These are phyloP conservation scores for Coleophoma cylindrospora DNA, from an alignment of 2,329 filamentous ascomycete species.

Conservation along the genomic window DNA sequence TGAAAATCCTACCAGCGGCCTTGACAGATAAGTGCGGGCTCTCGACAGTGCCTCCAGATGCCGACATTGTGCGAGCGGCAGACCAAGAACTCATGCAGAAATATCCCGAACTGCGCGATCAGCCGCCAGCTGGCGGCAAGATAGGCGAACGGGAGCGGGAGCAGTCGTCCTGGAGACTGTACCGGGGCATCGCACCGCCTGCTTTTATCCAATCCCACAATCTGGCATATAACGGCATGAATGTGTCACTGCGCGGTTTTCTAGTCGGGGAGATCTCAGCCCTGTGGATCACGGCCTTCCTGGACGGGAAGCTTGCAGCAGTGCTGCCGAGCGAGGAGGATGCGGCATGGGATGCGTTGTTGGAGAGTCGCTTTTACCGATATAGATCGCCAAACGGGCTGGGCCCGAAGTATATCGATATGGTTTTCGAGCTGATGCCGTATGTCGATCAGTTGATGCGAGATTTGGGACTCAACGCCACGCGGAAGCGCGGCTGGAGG, in stretches of 20 bases:
- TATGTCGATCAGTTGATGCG: conserved; percentile 63
- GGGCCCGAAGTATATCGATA: conserved; percentile 57
- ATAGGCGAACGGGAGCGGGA: neutral
- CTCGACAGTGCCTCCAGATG: neutral
- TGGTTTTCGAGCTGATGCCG: conserved; percentile 72
- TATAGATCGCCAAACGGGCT: conserved; percentile 64
- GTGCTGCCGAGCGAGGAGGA: conserved; percentile 14
- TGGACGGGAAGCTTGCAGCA: conserved; percentile 43
- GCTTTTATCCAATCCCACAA: conserved; percentile 32
- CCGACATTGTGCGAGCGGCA: conserved; percentile 40
- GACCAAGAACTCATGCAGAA: conserved; percentile 46
- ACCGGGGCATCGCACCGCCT: conserved; percentile 39
- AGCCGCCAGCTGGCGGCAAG: conserved; percentile 40
- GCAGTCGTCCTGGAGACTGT: conserved; percentile 30
- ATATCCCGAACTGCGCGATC: conserved; percentile 47
- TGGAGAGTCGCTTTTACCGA: conserved; percentile 62
- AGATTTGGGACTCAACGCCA: conserved; percentile 55
- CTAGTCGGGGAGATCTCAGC: conserved; percentile 40
- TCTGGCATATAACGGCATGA: conserved; percentile 37
- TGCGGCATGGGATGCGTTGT: conserved; percentile 47
- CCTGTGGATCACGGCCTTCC: conserved; percentile 60
- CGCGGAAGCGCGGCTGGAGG: conserved; percentile 44
- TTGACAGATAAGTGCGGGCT: conserved; percentile 2
- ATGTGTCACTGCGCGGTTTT: conserved; percentile 36
- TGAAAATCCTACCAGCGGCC: conserved; percentile 36